These are phyloP conservation scores for Phytophthora foliorum DNA, from an alignment of 352 stramenopile species.

Conservation along the genomic window DNA sequence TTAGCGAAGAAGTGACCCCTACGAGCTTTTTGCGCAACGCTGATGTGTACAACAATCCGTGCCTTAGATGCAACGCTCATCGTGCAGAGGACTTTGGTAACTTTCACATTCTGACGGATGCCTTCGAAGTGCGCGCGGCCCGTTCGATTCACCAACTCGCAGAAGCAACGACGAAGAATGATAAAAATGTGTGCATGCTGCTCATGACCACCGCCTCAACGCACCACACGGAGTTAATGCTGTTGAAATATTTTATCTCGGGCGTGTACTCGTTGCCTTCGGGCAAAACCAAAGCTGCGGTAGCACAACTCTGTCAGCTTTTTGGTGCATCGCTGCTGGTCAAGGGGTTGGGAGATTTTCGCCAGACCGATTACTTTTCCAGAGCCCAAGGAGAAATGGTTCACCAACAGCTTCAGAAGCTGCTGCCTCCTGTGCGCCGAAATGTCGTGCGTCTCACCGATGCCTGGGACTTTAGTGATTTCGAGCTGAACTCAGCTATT, in stretches of 20 bases:
- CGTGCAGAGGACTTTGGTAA: conserved; percentile 47
- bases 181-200: conserved; percentile 54
- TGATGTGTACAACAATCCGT: conserved; percentile 38
- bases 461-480: conserved; percentile 61
- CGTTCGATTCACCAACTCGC: conserved; percentile 41
- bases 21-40: conserved; percentile 49
- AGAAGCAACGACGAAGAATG: conserved; percentile 47
- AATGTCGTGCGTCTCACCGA: conserved; percentile 56
- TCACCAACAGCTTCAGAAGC: conserved; percentile 40
- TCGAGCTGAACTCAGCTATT: conserved; percentile 70
- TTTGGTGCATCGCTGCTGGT: conserved; percentile 53
- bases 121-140: conserved; percentile 52
- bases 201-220: conserved; percentile 56
- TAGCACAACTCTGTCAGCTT: conserved; percentile 48
- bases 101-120: conserved; percentile 47
- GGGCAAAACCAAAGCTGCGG: conserved; percentile 43
- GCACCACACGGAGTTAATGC: conserved; percentile 56
- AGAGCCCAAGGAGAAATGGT: conserved; percentile 47
- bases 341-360: conserved; percentile 56
- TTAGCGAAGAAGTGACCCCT: conserved; percentile 21
- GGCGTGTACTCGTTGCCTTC: conserved; percentile 41
- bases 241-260: conserved; percentile 53
- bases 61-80: conserved; percentile 46
- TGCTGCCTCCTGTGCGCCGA: conserved; percentile 48
- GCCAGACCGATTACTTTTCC: conserved; percentile 58